Conservation (phyloP, 306 rosid species). For the Benincasa hispida region DNA sequence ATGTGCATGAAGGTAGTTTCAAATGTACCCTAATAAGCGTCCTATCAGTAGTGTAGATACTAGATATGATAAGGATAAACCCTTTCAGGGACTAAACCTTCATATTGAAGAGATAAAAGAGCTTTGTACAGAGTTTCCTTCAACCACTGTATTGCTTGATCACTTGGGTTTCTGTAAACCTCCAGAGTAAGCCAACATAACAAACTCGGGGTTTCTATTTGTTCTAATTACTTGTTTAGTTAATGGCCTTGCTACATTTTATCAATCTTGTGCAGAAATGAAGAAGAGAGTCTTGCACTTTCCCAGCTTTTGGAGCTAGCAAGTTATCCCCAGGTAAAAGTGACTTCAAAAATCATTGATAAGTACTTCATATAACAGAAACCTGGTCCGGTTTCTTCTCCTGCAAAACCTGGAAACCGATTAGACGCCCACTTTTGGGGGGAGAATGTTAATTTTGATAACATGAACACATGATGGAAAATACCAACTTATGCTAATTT, state of each 20-base stretch:
- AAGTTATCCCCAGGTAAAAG: conserved; percentile 70
- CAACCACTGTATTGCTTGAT: conserved; percentile 64
- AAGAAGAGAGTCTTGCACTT: conserved; percentile 47
- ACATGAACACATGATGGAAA: neutral
- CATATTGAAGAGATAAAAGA: conserved; percentile 79
- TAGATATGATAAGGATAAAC: neutral
- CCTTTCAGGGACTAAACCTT: conserved; percentile 53
- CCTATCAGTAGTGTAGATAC: neutral
- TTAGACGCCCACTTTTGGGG: neutral
- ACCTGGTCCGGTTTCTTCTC: neutral
- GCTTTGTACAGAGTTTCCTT: conserved; percentile 72
- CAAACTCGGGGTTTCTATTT: neutral
- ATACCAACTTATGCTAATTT: neutral
- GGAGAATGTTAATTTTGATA: neutral
- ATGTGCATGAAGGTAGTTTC: conserved; percentile 72
- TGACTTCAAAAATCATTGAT: neutral
- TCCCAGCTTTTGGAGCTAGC: conserved; percentile 58
- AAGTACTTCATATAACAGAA: neutral
- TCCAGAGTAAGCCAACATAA: conserved; percentile 42
- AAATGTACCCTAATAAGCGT: neutral
- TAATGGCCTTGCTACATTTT: neutral
- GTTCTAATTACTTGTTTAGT: neutral
- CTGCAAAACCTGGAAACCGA: neutral
- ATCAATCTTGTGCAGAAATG: conserved; percentile 34
- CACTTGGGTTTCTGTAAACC: conserved; percentile 87